Conservation (phyloP, 495 filamentous ascomycete genomes). For the Aspergillus sclerotioniger region DNA sequence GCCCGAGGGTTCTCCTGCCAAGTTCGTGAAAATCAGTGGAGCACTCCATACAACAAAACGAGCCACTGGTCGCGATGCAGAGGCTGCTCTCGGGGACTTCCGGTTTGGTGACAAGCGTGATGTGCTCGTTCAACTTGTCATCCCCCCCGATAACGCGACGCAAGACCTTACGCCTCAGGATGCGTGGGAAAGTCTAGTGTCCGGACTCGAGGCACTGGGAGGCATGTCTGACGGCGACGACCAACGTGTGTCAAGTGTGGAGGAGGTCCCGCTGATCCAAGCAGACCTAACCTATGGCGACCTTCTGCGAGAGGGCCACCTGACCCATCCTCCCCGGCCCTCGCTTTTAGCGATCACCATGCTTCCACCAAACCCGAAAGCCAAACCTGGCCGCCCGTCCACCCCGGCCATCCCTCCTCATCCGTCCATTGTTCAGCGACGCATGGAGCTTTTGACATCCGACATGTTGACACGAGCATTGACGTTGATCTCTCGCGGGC, state of each 20-base stretch:
- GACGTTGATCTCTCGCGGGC: constrained; percentile 84
- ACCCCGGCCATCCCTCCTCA: constrained; percentile 93
- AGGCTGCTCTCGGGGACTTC: constrained; percentile 89
- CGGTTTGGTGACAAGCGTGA: constrained; percentile 97
- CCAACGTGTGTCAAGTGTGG: constrained; percentile 76
- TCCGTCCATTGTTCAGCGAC: constrained; percentile 89
- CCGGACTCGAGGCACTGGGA: constrained; percentile 91
- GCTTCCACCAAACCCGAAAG: constrained; percentile 69
- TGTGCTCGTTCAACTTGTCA: constrained; percentile 91
- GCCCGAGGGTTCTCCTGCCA: constrained; percentile 94
- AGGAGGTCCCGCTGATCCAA: constrained; percentile 94
- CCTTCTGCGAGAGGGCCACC: constrained; percentile 84
- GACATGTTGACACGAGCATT: constrained; percentile 96
- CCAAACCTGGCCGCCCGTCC: constrained; percentile 57
- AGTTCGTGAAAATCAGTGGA: constrained; percentile 97
- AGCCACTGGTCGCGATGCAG: constrained; percentile 93
- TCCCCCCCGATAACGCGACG: constrained; percentile 81
- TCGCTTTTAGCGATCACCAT: constrained; percentile 97
- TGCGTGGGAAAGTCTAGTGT: constrained; percentile 95
- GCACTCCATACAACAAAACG: constrained; percentile 96
- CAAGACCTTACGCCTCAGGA: constrained; percentile 89
- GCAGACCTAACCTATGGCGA: constrained; percentile 94
- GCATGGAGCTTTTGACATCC: constrained; percentile 97
- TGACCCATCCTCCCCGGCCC: constrained; percentile 83
- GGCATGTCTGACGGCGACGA: constrained; percentile 88